phyloP scores from a whole-genome alignment of 257 asterid species.

The Ajuga chamaepitys region DNA sequence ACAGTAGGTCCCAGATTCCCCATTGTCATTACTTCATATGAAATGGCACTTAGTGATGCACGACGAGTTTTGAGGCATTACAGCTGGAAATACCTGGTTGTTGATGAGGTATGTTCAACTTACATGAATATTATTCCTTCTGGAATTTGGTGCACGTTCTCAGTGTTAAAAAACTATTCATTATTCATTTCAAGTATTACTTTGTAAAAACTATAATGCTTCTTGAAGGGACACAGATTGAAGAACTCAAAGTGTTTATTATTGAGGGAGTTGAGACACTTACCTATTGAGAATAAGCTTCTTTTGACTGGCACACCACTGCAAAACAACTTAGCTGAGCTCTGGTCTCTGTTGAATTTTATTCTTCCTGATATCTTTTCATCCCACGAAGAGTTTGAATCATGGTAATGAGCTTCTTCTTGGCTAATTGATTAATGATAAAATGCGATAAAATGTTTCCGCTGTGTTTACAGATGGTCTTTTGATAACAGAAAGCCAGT shows the following conservation, averaged over 20 bases:
- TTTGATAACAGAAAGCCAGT: neutral
- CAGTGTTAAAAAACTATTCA: conserved; percentile 8
- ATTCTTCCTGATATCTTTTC: conserved; percentile 98
- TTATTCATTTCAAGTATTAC: neutral
- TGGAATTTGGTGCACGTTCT: neutral
- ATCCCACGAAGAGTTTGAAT: conserved; percentile 87
- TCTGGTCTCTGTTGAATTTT: conserved; percentile 94
- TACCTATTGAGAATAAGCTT: conserved; percentile 80
- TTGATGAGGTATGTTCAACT: conserved; percentile 70
- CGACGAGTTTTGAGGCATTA: conserved; percentile 56
- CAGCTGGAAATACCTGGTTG: conserved; percentile 86
- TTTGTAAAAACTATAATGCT: conserved; percentile 13
- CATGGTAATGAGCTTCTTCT: conserved; percentile 55
- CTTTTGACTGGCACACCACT: conserved; percentile 97
- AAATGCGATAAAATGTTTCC: neutral
- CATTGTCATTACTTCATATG: conserved; percentile 84
- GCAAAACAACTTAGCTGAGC: conserved; percentile 96
- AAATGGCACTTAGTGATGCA: conserved; percentile 70
- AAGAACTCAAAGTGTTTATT: conserved; percentile 84
- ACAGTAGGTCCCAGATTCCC: conserved; percentile 84
- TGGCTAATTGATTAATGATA: neutral
- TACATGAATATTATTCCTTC: neutral
- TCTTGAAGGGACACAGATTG: conserved; percentile 88
- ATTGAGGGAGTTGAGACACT: conserved; percentile 55
- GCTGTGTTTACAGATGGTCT: neutral